Base-by-base conservation (phyloP, 1,284 basidiomycete genomes). In the Lentinus polychrous region DNA sequence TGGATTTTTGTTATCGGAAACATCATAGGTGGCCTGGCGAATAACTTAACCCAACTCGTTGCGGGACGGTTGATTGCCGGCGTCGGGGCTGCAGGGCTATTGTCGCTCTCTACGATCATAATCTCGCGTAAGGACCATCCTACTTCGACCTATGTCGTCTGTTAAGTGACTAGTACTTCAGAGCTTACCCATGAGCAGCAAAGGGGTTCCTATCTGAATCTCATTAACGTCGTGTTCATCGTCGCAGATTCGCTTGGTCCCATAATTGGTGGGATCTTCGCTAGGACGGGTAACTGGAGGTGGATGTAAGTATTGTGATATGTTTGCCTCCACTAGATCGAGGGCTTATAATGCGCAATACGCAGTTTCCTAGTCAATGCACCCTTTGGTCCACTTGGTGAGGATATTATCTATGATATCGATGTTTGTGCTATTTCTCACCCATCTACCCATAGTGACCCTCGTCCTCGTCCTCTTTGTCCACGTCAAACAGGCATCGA, bases 1-100 rank as follows among this genome's bases (percentile, higher is more conserved):
- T 66, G 64, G 64, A 44, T 72, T 31, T 73, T 73, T 55, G 61
- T 70, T 18, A 33, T 70, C n/a, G 71, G 72, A 0, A 69, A 67
- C 32, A 62, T 66, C 15, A 58, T 74, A 17, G 69, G 70, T 33
- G 72, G 69, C 15, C 62, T 68, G 2, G 66, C 69, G 10, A 64
- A 66, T 34, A 62, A 50, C 37, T 63, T 72, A 50, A 60, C 55
- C 1, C 69, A 68, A 58, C 62, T 74, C 27, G 64, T 70, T 27
- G 63, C 64, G 18, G 68, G 69, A 8, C 54, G 72, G 20, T 49
- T 68, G 32, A 57, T 74, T 4, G 64, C 66, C 46, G 72, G 71
- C 8, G 56, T 71, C 12, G 72, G 72, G 8, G 71, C 63, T 20
- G 71, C 72, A 12, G 69, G 69, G 5, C 59, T 73, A 32, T 55